Evolutionary conservation across 2,329 filamentous ascomycete genomes (phyloP), one percentile per base, ranked within the genome.

Genomic region (Ploettnerulaceae sp.): DNA sequence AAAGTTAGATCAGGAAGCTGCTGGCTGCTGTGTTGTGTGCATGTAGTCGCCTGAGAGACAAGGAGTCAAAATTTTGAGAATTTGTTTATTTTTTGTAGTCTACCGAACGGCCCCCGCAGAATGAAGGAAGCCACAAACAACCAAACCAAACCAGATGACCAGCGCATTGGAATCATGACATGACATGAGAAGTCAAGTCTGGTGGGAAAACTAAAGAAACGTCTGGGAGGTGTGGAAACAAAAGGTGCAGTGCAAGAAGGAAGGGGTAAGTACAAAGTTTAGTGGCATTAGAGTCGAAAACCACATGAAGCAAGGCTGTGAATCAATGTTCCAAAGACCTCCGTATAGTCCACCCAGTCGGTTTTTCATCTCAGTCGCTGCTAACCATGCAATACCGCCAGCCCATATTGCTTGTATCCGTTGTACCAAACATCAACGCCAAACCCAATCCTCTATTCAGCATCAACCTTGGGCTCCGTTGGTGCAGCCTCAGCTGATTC

Each of bases 401-500:
- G 51, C 50, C 56, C 56, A 54, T 48, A 53, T 57, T 53, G 47
- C 51, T 52, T 56, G 52, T 59, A 61, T 55, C 59, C 56, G 52
- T 46, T 54, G 55, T 56, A 59, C 56, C 60, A 57, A 57, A 58
- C 47, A 59, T 60, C 56, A 63, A 64, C 59, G 60, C 60, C 60
- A 54, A 38, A 57, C 51, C 50, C 50, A 52, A 54, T 42, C 45
- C 48, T 62, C 50, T 64, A 64, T 54, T 63, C 59, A 51, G 58
- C 58, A 50, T 57, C 59, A 49, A 58, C 47, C 55, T 65, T 63
- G 24, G 54, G 20, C 54, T 64, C 62, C 35, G 59, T 53, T 47
- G 73, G 67, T 51, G 76, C 70, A 51, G 72, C 68, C 55, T 79
- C 72, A 51, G 58, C 60, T n/a, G 57, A 49, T 51, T 72, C 67